Conservation (phyloP, 257 asterid genomes). For the Linderniella brevidens region DNA sequence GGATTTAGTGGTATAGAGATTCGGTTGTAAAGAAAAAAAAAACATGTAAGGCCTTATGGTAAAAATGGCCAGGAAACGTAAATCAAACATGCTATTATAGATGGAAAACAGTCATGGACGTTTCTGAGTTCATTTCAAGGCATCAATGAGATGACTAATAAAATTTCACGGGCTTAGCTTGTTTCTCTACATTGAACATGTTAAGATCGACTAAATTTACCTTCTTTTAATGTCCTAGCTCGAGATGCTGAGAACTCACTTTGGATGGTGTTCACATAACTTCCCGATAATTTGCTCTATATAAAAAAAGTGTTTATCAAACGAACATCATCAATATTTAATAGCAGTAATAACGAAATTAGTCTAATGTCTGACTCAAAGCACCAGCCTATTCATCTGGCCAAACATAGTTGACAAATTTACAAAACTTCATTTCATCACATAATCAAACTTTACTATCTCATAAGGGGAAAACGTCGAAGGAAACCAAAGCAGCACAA, state of each 20-base stretch:
- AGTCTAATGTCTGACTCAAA: background rate
- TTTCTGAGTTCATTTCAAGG: background rate
- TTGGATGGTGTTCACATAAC: constrained; percentile 30
- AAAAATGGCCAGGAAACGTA: no score
- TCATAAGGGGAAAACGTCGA: background rate
- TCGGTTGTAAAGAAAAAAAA: background rate
- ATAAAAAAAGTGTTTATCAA: background rate
- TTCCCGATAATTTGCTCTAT: constrained; percentile 54
- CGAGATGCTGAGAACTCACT: constrained; percentile 33
- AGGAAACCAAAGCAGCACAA: background rate
- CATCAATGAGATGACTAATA: background rate
- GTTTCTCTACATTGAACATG: background rate
- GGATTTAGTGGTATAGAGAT: constrained; percentile 4
- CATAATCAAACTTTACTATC: background rate
- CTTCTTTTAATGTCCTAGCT: constrained; percentile 36
- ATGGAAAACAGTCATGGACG: background rate
- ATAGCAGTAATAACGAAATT: background rate
- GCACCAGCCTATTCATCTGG: background rate
- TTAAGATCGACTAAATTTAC: constrained; percentile 16
- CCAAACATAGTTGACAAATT: background rate
- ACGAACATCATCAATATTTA: background rate
- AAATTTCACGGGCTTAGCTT: background rate
- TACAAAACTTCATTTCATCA: background rate
- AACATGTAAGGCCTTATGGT: no score
- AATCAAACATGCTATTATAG: background rate